A percentile compares a stretch with the other conserved stretches of the same genome.
Conservation (phyloP, 2,329 filamentous ascomycete genomes). For the Didymella exigua region DNA sequence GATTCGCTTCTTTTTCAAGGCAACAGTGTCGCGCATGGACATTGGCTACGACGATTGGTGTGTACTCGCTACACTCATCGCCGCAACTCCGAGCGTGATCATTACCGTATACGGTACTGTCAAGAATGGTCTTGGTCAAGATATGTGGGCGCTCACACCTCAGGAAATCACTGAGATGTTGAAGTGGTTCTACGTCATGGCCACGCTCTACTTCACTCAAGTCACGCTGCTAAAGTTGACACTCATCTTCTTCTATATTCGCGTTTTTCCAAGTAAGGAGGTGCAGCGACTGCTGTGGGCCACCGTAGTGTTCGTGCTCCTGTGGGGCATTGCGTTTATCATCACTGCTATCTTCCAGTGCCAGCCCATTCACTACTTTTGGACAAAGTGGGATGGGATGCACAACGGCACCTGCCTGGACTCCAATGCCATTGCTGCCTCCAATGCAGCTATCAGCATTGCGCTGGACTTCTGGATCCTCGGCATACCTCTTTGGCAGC, state of each 20-base stretch:
- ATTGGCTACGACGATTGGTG: conserved; percentile 50
- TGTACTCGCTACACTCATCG: conserved; percentile 31
- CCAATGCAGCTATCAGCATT: conserved; percentile 46
- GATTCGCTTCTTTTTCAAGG: conserved; percentile 47
- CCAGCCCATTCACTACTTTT: conserved; percentile 43
- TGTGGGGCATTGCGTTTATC: conserved; percentile 33
- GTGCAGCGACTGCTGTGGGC: conserved; percentile 33
- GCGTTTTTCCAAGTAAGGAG: conserved; percentile 37
- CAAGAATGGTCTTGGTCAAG: conserved; percentile 54
- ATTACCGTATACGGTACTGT: conserved; percentile 33
- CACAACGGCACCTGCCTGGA: conserved; percentile 43
- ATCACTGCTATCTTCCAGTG: conserved; percentile 44
- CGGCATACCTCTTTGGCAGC: conserved; percentile 44
- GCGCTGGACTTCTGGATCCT: conserved; percentile 43
- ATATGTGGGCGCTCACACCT: conserved; percentile 58
- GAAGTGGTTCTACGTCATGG: conserved; percentile 44
- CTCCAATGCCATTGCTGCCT: conserved; percentile 42
- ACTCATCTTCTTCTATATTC: conserved; percentile 40
- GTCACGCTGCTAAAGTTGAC: conserved; percentile 38
- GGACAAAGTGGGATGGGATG: conserved; percentile 42
- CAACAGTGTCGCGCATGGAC: conserved; percentile 39
- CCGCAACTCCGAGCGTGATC: conserved; percentile 34
- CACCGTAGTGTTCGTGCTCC: conserved; percentile 33
- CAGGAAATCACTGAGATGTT: conserved; percentile 54
- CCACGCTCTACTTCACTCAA: conserved; percentile 43